Conservation (phyloP, 192 early-diverging fungal species). For the Coemansia sp. region DNA sequence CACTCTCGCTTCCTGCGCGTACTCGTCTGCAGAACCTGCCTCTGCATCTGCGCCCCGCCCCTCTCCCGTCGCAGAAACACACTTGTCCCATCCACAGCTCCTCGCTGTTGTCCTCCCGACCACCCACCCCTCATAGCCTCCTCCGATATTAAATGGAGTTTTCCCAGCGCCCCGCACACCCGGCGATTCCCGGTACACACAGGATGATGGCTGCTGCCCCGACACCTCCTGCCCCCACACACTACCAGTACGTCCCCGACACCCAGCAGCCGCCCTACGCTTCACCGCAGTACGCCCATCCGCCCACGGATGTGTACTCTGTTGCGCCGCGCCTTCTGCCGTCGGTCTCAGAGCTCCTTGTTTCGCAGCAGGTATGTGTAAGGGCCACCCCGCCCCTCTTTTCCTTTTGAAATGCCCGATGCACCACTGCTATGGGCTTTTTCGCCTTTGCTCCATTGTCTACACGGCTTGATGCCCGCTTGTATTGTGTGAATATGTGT, state of each 20-base stretch:
- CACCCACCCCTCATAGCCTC: not conserved
- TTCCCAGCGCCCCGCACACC: conserved; percentile 50
- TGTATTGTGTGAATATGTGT: not conserved
- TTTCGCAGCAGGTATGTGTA: conserved; percentile 36
- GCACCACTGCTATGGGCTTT: conserved; percentile 2
- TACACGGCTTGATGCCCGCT: not conserved
- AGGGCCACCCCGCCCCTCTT: not conserved
- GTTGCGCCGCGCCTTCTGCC: conserved; percentile 35
- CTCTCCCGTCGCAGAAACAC: not conserved
- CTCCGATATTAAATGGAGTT: conserved; percentile 41
- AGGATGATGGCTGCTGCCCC: conserved; percentile 18
- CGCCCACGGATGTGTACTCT: conserved; percentile 12
- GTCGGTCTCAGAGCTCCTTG: conserved; percentile 45
- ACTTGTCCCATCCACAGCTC: no score
- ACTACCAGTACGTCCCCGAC: conserved; percentile 29
- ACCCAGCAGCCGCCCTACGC: conserved; percentile 12
- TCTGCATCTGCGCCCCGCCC: not conserved
- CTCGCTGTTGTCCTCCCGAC: not conserved
- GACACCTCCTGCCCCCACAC: conserved; percentile 14
- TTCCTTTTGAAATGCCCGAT: not conserved
- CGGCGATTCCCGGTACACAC: conserved; percentile 24
- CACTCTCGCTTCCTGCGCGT: not conserved
- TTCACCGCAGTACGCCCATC: conserved; percentile 1
- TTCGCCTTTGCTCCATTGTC: conserved; percentile 1
- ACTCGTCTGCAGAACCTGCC: not conserved